A percentile compares a stretch with the other conserved stretches of the same genome.
Conservation (phyloP, 371 early-diverging fungal species). For the Syncephalastrum sp. region DNA sequence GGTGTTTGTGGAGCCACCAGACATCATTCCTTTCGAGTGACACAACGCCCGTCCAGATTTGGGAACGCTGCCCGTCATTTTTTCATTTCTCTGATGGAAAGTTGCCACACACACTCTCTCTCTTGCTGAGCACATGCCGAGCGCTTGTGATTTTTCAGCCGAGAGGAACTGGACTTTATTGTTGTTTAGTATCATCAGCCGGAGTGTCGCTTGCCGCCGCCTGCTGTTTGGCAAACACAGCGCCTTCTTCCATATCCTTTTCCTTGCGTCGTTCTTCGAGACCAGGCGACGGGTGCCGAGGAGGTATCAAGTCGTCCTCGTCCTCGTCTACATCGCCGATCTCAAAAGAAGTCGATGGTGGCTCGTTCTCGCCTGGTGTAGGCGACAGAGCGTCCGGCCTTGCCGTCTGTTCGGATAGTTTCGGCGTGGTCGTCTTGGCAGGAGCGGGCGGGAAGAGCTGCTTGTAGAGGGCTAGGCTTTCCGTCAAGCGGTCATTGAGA, state of each 20-base stretch:
- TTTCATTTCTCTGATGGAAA: too few species aligned
- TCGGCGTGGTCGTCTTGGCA: background rate
- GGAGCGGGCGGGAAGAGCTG: constrained; percentile 10
- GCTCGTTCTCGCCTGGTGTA: constrained; percentile 1
- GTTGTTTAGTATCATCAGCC: too few species aligned
- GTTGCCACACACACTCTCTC: too few species aligned
- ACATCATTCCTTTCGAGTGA: too few species aligned
- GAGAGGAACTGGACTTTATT: too few species aligned
- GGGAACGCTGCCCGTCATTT: too few species aligned
- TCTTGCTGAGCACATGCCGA: too few species aligned
- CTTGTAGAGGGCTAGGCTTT: constrained; percentile 22
- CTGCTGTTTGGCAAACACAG: too few species aligned
- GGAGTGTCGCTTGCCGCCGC: too few species aligned
- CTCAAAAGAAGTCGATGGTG: constrained; percentile 38
- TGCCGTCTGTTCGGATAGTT: background rate
- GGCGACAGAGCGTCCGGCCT: constrained; percentile 1
- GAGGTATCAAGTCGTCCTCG: constrained; percentile 26
- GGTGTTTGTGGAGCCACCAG: too few species aligned
- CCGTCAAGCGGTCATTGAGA: constrained; percentile 38
- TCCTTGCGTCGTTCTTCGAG: background rate
- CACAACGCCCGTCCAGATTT: too few species aligned
- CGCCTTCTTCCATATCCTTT: constrained; percentile 11
- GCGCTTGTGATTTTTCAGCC: too few species aligned
- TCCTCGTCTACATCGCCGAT: constrained; percentile 58
- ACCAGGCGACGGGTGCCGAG: constrained; percentile 7